Evolutionary conservation across 345 rosid species (phyloP), one percentile per base, ranked within the genome.

Genomic region (Raphanus raphanistrum): DNA sequence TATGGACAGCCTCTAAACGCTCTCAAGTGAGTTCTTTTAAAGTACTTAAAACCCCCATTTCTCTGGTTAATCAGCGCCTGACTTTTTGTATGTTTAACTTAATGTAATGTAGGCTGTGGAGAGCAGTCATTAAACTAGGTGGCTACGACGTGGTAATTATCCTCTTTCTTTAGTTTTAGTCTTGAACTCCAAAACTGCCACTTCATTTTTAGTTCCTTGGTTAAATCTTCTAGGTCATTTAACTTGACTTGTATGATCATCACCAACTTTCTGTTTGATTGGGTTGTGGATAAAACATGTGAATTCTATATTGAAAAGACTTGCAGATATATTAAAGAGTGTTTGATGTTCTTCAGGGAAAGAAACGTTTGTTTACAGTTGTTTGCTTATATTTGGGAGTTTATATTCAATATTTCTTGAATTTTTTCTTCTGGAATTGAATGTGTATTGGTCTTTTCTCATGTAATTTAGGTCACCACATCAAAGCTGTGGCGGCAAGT

Each of bases 111-210:
- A 92, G 98, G 89, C 83, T 92, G 48, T 92, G 93, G 93, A 86
- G 97, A 80, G 83, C 90, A 74, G 98, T 90, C 76, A 33, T 89
- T 63, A 88, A 74, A 71, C 69, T 92, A 81, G 97, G 98, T 81
- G 98, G 97, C 85, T 92, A 90, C 77, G 94, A 92, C 3, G 89
- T 88, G 93, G 97, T 92, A 88, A 75, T 85, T 62, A 55, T 72
- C 74, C 71, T 69, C 26, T 38, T 36, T 50, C 55, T 25, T 17
- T 66, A 31, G 12, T 16, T 72, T 72, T 48, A 28, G 8, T 74
- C 26, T 21, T 73, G 17, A 63, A 17, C 21, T 61, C 45, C 60
- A 72, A 45, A 45, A 62, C 29, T 41, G 26, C 50, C 35, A 66
- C 63, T 82, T 66, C 72, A 26, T 62, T 31, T 63, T 45, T 65